Conservation (phyloP, 1,284 basidiomycete species). For the Flammula alnicola region DNA sequence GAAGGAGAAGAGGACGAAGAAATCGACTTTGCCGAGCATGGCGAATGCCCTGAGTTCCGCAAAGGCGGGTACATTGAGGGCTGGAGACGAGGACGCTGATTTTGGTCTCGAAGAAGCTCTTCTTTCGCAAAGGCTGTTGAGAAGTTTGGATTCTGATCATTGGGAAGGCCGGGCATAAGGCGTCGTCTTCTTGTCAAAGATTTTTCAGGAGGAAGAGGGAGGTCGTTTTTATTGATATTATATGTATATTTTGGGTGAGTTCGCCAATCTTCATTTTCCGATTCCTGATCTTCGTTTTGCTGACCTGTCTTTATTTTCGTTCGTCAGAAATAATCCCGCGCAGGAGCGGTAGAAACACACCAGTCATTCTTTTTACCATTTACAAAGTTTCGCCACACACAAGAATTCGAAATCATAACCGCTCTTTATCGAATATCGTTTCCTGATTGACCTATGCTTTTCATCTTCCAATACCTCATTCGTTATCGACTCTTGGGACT, state of each 20-base stretch:
- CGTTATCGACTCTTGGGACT: too few species aligned
- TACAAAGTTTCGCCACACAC: too few species aligned
- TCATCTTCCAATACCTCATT: too few species aligned
- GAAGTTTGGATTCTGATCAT: slow-evolving; percentile 24
- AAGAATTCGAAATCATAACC: too few species aligned
- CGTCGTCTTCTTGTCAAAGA: background rate
- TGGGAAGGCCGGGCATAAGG: slow-evolving; percentile 16
- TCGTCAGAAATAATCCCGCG: too few species aligned
- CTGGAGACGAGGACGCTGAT: slow-evolving; percentile 24
- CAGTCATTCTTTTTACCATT: too few species aligned
- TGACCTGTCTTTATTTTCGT: too few species aligned
- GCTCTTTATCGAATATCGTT: too few species aligned
- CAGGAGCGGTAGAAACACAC: too few species aligned
- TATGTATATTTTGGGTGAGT: slow-evolving; percentile 23
- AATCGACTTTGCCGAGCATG: slow-evolving; percentile 14
- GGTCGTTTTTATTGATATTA: slow-evolving; percentile 23
- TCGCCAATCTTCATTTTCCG: background rate
- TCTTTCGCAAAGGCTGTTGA: slow-evolving; percentile 31
- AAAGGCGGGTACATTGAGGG: background rate
- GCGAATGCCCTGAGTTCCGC: background rate
- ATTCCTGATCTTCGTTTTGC: too few species aligned
- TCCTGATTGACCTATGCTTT: too few species aligned
- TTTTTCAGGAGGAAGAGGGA: background rate
- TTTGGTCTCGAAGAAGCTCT: slow-evolving; percentile 32
- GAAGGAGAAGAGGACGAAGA: slow-evolving; percentile 20